Evolutionary conservation across 768 basidiomycete species (phyloP).

Genomic region (Tricholoma hemisulphureum): DNA sequence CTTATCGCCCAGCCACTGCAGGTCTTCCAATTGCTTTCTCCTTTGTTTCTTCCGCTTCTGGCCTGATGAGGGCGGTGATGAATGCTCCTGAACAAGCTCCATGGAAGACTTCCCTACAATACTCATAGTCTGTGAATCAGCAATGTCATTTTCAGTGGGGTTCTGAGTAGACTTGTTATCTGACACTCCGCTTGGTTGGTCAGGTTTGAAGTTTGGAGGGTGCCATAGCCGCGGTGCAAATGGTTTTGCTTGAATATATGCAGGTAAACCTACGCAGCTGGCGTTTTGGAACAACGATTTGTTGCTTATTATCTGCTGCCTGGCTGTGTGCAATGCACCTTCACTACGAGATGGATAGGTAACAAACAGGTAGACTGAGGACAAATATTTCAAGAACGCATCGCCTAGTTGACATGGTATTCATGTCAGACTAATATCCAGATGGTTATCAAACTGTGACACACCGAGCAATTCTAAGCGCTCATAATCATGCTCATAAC

Average conservation of each 20-base stretch:
- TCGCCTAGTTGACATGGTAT: slow-evolving; percentile 51
- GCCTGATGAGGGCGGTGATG: not conserved
- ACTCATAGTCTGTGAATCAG: not conserved
- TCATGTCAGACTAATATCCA: not conserved
- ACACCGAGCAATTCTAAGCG: slow-evolving; percentile 79
- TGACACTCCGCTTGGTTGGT: not conserved
- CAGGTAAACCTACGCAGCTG: slow-evolving; percentile 57
- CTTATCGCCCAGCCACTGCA: slow-evolving; percentile 74
- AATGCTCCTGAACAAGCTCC: not conserved
- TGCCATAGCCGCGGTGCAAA: slow-evolving; percentile 68
- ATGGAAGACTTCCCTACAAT: not conserved
- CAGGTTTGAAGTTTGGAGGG: slow-evolving; percentile 43
- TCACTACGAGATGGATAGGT: slow-evolving; percentile 63
- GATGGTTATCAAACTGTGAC: slow-evolving; percentile 12
- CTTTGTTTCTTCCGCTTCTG: slow-evolving; percentile 36
- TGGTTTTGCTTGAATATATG: slow-evolving; percentile 70
- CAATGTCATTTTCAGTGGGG: too few species aligned
- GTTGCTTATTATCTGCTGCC: slow-evolving; percentile 77
- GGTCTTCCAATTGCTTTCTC: slow-evolving; percentile 29
- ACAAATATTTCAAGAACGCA: slow-evolving; percentile 77
- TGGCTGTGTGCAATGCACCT: slow-evolving; percentile 61
- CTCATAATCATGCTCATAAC: slow-evolving; percentile 76
- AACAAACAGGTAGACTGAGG: slow-evolving; percentile 73
- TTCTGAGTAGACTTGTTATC: not conserved
- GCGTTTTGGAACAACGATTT: slow-evolving; percentile 58